A percentile compares a stretch with the other conserved stretches of the same genome.
Evolutionary conservation across 2,329 filamentous ascomycete genomes (phyloP).

Genomic region (Neocatenulostroma microsporum): DNA sequence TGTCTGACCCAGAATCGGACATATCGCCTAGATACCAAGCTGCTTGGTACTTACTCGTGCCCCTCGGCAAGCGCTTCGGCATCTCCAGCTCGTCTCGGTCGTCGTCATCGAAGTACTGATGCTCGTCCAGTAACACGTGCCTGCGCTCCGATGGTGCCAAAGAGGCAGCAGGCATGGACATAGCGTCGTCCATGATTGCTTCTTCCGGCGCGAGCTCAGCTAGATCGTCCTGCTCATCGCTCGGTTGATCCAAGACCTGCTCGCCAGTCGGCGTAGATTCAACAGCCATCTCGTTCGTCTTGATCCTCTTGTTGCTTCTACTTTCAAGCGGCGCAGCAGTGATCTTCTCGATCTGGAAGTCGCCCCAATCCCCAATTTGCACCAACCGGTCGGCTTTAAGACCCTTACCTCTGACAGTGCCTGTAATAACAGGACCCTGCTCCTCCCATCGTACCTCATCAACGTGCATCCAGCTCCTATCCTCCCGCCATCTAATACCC

Average conservation of each 20-base stretch:
- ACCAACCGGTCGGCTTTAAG: constrained; percentile 85
- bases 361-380: constrained; percentile 88
- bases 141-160: constrained; percentile 51
- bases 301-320: constrained; percentile 47
- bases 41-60: constrained; percentile 88
- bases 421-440: constrained; percentile 56
- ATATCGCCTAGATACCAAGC: constrained; percentile 85
- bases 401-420: constrained; percentile 75
- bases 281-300: constrained; percentile 54
- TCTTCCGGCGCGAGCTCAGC: constrained; percentile 81
- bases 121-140: constrained; percentile 88
- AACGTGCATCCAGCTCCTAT: constrained; percentile 89
- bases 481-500: constrained; percentile 90
- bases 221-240: constrained; percentile 73
- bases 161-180: constrained; percentile 43
- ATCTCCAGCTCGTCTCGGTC: constrained; percentile 53
- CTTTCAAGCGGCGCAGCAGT: constrained; percentile 61
- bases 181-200: constrained; percentile 60
- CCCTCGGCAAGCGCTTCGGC: constrained; percentile 74
- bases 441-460: constrained; percentile 68
- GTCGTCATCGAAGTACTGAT: constrained; percentile 95
- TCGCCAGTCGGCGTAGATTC: constrained; percentile 50
- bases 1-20: constrained; percentile 77
- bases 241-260: constrained; percentile 61
- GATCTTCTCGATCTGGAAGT: constrained; percentile 87